Conservation (phyloP, 2,329 filamentous ascomycete genomes). For the Pseudopyrenochaeta lycopersici region DNA sequence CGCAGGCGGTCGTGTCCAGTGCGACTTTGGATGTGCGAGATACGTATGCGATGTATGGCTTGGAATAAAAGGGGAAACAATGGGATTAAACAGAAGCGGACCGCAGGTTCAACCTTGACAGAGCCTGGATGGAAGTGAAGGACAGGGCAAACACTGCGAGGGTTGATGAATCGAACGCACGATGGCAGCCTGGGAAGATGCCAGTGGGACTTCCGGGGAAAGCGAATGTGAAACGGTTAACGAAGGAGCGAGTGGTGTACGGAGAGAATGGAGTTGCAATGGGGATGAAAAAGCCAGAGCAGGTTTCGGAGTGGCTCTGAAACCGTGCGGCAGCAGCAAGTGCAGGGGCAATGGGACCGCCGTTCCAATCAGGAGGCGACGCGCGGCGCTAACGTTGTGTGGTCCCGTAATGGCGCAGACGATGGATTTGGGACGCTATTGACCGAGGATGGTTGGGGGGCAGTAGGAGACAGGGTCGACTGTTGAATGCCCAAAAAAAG, state of each 20-base stretch:
- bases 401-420: too few relatives aligned
- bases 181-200: slow-evolving; percentile 17
- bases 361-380: slow-evolving; percentile 36
- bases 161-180: slow-evolving; percentile 20
- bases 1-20: slow-evolving; percentile 32
- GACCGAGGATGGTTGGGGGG: not conserved
- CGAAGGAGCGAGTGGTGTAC: slow-evolving; percentile 30
- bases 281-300: slow-evolving; percentile 21
- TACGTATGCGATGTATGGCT: slow-evolving; percentile 10
- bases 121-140: slow-evolving; percentile 29
- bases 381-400: slow-evolving; percentile 30
- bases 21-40: slow-evolving; percentile 20
- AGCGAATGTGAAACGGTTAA: slow-evolving; percentile 46
- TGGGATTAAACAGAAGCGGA: slow-evolving; percentile 40
- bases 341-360: slow-evolving; percentile 27
- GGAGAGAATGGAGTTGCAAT: slow-evolving; percentile 27
- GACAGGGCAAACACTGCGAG: slow-evolving; percentile 13
- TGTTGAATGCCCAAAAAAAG: not conserved
- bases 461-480: not conserved
- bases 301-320: slow-evolving; percentile 39
- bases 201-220: slow-evolving; percentile 18
- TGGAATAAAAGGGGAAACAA: too few relatives aligned
- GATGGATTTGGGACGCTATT: not conserved
- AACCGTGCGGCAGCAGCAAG: slow-evolving; percentile 30
- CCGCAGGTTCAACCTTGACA: slow-evolving; percentile 49